A percentile compares a stretch with the other conserved stretches of the same genome.
phyloP scores from a whole-genome alignment of 2,329 filamentous ascomycete species.

The Penicillium sp. region DNA sequence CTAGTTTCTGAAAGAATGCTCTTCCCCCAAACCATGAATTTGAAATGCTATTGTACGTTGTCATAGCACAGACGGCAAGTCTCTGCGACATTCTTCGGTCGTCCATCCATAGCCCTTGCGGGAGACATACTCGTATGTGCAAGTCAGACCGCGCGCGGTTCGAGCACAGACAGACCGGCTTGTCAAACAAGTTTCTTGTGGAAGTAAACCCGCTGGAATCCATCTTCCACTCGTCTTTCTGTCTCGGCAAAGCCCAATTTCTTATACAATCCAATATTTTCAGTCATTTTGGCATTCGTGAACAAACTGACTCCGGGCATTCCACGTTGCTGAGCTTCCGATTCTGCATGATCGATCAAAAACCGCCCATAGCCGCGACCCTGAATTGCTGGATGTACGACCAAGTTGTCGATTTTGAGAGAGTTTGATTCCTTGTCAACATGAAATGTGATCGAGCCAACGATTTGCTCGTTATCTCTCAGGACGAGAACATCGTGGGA shows the following conservation, averaged over 20 bases:
- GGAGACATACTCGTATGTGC: too few relatives aligned
- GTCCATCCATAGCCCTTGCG: too few relatives aligned
- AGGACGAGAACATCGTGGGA: conserved; percentile 14
- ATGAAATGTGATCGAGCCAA: conserved; percentile 18
- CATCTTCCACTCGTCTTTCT: conserved; percentile 19
- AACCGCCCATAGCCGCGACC: conserved; percentile 20
- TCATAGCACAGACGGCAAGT: background rate
- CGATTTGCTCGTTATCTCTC: background rate
- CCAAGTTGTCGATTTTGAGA: conserved; percentile 20
- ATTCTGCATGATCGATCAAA: conserved; percentile 1
- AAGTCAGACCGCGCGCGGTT: background rate
- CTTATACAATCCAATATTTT: conserved; percentile 23
- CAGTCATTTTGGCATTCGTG: conserved; percentile 28
- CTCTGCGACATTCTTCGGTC: too few relatives aligned
- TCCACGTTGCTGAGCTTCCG: background rate
- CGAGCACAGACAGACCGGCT: background rate
- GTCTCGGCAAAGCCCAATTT: conserved; percentile 23
- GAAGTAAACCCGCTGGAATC: conserved; percentile 26
- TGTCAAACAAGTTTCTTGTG: conserved; percentile 6
- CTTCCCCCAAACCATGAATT: background rate
- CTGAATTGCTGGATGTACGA: conserved; percentile 19
- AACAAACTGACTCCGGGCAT: conserved; percentile 15
- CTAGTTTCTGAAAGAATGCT: background rate
- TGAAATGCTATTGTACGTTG: background rate
- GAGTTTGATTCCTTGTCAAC: background rate